Conservation (phyloP, 331 rosid species). For the Quercus tomentella region DNA sequence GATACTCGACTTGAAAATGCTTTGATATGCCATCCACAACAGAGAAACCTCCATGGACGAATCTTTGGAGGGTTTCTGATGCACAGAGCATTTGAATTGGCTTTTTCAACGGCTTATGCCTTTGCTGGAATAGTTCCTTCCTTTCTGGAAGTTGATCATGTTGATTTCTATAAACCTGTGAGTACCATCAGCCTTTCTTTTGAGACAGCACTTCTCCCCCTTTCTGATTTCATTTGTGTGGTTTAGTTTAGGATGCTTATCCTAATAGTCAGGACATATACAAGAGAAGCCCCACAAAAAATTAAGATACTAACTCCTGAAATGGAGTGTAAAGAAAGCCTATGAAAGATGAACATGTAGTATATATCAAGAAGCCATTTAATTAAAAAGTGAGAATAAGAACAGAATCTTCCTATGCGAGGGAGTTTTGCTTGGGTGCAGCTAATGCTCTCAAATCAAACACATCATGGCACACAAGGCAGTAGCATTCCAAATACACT, state of each 20-base stretch:
- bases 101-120: conserved; percentile 80
- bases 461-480: too few relatives aligned
- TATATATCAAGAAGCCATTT: too few relatives aligned
- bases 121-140: conserved; percentile 81
- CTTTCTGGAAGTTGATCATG: conserved; percentile 89
- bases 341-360: too few relatives aligned
- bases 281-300: too few relatives aligned
- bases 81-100: conserved; percentile 89
- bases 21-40: conserved; percentile 87
- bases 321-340: too few relatives aligned
- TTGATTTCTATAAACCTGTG: conserved; percentile 88
- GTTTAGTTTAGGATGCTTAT: not conserved
- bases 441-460: too few relatives aligned
- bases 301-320: too few relatives aligned
- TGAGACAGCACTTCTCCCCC: not conserved
- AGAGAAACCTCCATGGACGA: conserved; percentile 90
- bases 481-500: too few relatives aligned
- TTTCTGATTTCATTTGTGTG: not conserved
- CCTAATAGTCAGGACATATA: too few relatives aligned
- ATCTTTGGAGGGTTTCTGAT: conserved; percentile 89
- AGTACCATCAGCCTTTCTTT: conserved; percentile 27
- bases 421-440: too few relatives aligned
- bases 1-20: conserved; percentile 78
- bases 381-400: too few relatives aligned
- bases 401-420: too few relatives aligned